Base-by-base conservation (phyloP, 2,329 filamentous ascomycete species). In the Diplodia seriata region DNA sequence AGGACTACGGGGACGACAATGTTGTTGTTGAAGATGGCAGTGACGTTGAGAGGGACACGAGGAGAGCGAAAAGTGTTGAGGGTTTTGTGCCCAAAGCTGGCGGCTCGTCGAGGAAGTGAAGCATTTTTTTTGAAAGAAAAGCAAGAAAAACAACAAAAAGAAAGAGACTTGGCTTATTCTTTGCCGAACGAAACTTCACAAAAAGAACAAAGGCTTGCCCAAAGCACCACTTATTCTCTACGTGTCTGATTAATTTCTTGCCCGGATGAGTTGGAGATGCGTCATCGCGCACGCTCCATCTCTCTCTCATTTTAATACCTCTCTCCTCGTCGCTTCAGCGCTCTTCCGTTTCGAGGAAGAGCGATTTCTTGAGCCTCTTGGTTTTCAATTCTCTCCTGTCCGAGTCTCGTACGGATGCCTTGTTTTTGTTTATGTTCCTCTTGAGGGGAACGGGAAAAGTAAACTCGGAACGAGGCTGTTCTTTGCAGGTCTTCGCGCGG, bases 1-100 rank as follows among this genome's bases (percentile, higher is more conserved):
- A 57, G 23, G 78, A 79, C 66, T 71, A 76, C 49, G 72, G 75
- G 49, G 74, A 79, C 69, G 71, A 75, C 66, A 76, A 79, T 63
- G 77, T 79, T 54, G 73, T 79, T 38, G 77, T 79, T 56, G 76
- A 80, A 57, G 77, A 79, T 68, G 74, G 74, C 23, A 79, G 78
- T 68, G 78, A 80, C 56, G 76, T 78, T 15, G 78, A 80, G 56
- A 77, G 77, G 55, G 75, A 73, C 20, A 56, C 55, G 23, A 51
- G 66, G 55, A 57, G 56, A 36, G 50, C 40, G 15, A 67, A 61
- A 20, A 67, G 66, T n/a, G 66, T 67, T 2, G 65, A 67, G 9
- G 65, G 56, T 29, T 66, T 66, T 33, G 63, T 54, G 7, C 36
- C 50, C 63, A 63, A 63, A 26, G 59, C 59, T 47, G 59, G 43